A percentile compares a stretch with the other conserved stretches of the same genome.
These are phyloP conservation scores for Poa annua DNA, from an alignment of 176 grass and related monocot genomes.

Conservation along the genomic window DNA sequence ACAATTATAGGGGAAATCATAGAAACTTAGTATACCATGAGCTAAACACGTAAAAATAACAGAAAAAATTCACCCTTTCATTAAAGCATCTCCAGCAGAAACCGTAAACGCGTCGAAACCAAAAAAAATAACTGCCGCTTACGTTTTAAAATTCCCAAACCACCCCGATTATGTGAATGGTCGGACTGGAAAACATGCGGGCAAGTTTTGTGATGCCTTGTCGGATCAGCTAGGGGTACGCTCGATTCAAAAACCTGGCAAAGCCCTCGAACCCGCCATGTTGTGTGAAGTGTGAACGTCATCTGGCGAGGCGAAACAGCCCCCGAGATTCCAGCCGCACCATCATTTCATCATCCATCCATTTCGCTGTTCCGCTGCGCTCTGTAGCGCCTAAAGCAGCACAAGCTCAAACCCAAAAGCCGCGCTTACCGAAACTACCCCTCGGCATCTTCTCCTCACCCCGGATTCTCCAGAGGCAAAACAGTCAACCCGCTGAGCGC, in stretches of 20 bases:
- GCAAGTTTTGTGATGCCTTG: too few relatives aligned
- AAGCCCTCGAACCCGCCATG: neutral
- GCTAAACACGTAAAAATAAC: too few relatives aligned
- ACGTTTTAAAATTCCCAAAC: too few relatives aligned
- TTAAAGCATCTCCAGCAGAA: too few relatives aligned
- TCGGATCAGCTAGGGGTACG: too few relatives aligned
- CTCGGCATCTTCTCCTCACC: neutral
- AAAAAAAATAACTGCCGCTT: too few relatives aligned
- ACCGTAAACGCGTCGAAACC: too few relatives aligned
- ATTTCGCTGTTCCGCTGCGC: neutral
- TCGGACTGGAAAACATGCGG: too few relatives aligned
- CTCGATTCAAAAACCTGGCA: neutral
- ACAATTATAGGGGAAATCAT: too few relatives aligned
- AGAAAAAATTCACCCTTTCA: too few relatives aligned
- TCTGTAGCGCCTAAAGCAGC: constrained; percentile 3
- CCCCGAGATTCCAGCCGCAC: neutral
- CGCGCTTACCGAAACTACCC: neutral
- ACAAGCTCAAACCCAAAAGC: neutral
- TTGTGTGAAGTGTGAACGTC: neutral
- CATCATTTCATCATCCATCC: neutral
- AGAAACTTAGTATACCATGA: too few relatives aligned
- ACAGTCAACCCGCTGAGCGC: neutral
- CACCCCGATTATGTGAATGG: too few relatives aligned
- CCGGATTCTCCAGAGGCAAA: neutral
- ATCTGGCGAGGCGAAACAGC: neutral